These are phyloP conservation scores for Citrus unshiu DNA, from an alignment of 345 rosid genomes.

Conservation along the genomic window DNA sequence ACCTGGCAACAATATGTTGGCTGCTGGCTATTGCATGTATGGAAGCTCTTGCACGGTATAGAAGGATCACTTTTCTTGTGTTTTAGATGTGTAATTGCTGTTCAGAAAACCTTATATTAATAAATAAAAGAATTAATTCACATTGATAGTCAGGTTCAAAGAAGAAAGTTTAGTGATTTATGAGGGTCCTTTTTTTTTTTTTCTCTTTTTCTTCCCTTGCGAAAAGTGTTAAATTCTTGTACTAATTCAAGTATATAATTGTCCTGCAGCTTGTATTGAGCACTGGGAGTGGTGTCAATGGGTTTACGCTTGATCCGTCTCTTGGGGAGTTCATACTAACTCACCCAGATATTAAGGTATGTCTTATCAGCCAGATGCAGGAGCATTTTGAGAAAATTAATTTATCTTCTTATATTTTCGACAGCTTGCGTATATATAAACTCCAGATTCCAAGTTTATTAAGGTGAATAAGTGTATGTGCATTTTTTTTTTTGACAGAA, in stretches of 20 bases:
- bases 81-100: background rate
- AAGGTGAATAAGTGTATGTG: background rate
- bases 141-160: background rate
- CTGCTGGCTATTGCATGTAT: conserved; percentile 99
- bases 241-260: background rate
- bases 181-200: too few relatives aligned
- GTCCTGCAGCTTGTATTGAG: conserved; percentile 80
- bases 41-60: conserved; percentile 99
- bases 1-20: conserved; percentile 88
- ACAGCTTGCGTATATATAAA: too few relatives aligned
- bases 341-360: conserved; percentile 91
- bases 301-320: conserved; percentile 97
- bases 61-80: background rate
- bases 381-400: background rate
- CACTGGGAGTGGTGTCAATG: conserved; percentile 88
- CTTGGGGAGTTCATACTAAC: conserved; percentile 97
- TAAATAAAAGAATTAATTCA: background rate
- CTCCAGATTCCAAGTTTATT: background rate
- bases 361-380: conserved; percentile 1
- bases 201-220: background rate
- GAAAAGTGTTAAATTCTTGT: background rate
- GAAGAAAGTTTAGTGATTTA: background rate
- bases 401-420: background rate
- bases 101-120: background rate
- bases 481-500: background rate